Evolutionary conservation across 768 basidiomycete genomes (phyloP).

Genomic region (Naematelia encephala): DNA sequence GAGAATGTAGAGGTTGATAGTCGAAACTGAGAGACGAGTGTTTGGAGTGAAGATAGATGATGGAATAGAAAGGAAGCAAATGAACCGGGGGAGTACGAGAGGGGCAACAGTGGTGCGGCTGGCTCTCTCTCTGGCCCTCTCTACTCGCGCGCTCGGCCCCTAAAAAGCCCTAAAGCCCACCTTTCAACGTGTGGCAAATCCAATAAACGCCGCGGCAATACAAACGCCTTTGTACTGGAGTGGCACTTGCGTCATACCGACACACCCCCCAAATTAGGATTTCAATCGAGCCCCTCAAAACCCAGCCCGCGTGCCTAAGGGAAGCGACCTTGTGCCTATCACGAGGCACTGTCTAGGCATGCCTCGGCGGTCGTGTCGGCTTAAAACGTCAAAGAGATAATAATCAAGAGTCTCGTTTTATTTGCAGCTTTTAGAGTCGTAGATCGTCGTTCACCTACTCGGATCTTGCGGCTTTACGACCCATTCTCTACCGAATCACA

Average conservation of each 20-base stretch:
- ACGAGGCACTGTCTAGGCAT: neutral
- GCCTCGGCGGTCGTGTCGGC: neutral
- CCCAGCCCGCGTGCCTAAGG: no score
- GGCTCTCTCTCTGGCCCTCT: neutral
- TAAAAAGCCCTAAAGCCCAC: no score
- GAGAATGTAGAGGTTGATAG: neutral
- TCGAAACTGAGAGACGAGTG: conserved; percentile 2
- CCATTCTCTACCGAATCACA: neutral
- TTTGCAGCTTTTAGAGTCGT: no score
- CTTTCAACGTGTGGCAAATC: no score
- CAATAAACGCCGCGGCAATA: neutral
- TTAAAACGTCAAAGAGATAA: neutral
- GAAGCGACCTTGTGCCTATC: neutral
- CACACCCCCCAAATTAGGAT: neutral
- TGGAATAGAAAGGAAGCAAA: conserved; percentile 3
- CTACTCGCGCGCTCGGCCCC: neutral
- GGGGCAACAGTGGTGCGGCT: neutral
- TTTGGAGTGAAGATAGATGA: neutral
- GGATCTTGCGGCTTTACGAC: neutral
- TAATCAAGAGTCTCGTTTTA: neutral
- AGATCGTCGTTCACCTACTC: no score
- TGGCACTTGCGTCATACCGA: neutral
- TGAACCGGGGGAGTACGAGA: neutral
- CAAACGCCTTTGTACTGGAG: neutral
- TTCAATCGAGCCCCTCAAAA: neutral